Conservation (phyloP, 768 basidiomycete genomes). For the Vararia minispora region DNA sequence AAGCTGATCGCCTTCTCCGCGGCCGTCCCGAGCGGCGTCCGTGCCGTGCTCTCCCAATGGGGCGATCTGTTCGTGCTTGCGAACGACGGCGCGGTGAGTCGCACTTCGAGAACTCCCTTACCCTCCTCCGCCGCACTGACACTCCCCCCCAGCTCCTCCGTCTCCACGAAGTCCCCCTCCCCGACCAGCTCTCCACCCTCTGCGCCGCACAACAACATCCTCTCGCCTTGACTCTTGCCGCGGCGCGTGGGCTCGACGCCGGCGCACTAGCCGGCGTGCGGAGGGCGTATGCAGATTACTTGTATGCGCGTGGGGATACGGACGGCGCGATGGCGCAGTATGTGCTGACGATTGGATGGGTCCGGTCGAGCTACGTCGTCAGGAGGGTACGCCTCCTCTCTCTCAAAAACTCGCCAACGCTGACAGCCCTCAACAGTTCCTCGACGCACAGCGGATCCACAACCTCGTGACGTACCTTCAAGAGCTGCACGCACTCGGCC, state of each 20-base stretch:
- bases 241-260: constrained; percentile 64
- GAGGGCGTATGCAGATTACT: constrained; percentile 79
- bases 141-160: constrained; percentile 41
- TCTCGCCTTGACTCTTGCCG: constrained; percentile 75
- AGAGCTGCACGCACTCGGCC: constrained; percentile 80
- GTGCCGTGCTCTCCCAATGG: constrained; percentile 76
- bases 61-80: constrained; percentile 69
- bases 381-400: constrained; percentile 55
- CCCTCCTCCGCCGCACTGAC: background rate
- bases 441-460: constrained; percentile 92
- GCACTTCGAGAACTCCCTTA: constrained; percentile 2
- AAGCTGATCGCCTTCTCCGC: constrained; percentile 81
- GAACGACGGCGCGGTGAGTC: constrained; percentile 63
- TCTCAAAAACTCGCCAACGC: background rate
- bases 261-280: constrained; percentile 80
- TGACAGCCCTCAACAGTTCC: constrained; percentile 46
- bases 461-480: constrained; percentile 94
- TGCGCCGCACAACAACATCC: constrained; percentile 71
- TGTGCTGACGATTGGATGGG: constrained; percentile 76
- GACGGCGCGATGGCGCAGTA: constrained; percentile 92
- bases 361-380: constrained; percentile 94
- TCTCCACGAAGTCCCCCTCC: constrained; percentile 69
- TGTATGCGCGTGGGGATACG: constrained; percentile 85
- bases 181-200: constrained; percentile 77
- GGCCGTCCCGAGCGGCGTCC: constrained; percentile 72